Evolutionary conservation across 257 asterid genomes (phyloP).

Genomic region (Ophiorrhiza pumila): DNA sequence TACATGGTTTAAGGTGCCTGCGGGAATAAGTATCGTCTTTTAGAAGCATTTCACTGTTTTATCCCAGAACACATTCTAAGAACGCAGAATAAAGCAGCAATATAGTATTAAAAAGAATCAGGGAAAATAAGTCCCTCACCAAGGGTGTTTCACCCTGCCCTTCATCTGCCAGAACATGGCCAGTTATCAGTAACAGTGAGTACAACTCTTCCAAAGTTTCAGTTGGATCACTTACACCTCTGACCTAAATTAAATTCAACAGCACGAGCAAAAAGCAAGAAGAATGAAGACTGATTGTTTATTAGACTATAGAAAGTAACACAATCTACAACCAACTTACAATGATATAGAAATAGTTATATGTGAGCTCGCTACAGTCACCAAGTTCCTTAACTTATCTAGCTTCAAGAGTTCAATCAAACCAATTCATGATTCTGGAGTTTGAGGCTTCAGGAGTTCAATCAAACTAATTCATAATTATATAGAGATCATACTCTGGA

Average conservation of each 20-base stretch:
- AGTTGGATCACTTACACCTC: constrained; percentile 78
- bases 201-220: constrained; percentile 92
- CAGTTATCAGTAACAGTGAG: constrained; percentile 82
- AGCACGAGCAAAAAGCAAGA: constrained; percentile 20
- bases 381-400: neutral
- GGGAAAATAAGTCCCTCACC: constrained; percentile 41
- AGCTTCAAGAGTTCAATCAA: neutral
- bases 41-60: neutral
- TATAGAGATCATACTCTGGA: neutral
- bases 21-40: neutral
- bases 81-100: no score
- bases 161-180: constrained; percentile 96
- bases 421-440: neutral
- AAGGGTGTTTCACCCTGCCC: constrained; percentile 89
- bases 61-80: constrained; percentile 15
- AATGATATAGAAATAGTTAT: neutral
- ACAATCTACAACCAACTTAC: neutral
- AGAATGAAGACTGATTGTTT: neutral
- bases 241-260: constrained; percentile 56
- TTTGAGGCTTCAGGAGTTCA: neutral
- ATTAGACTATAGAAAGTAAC: neutral
- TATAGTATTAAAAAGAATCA: constrained; percentile 8
- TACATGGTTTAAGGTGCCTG: neutral
- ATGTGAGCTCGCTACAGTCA: neutral
- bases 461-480: neutral